Conservation (phyloP, 2,329 filamentous ascomycete genomes). For the Sporothrix euskadiensis region DNA sequence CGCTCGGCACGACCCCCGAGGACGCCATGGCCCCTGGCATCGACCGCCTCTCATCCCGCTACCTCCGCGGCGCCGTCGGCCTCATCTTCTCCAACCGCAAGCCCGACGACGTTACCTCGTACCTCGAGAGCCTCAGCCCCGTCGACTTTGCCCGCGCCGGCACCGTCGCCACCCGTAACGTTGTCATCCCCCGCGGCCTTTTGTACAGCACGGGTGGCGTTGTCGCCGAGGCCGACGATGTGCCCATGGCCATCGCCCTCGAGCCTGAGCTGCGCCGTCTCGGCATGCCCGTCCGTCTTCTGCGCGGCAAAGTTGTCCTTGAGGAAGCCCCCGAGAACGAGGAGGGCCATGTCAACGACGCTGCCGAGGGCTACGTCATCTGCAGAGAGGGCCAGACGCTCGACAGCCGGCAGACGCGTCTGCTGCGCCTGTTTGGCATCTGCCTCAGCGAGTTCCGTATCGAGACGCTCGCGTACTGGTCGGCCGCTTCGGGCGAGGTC, state of each 20-base stretch:
- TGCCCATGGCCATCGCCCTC: slow-evolving; percentile 81
- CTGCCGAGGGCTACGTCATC: slow-evolving; percentile 64
- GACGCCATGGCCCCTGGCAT: slow-evolving; percentile 81
- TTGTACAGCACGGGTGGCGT: slow-evolving; percentile 81
- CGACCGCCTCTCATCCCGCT: slow-evolving; percentile 60
- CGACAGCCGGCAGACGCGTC: slow-evolving; percentile 86
- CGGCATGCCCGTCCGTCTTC: slow-evolving; percentile 84
- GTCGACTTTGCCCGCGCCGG: slow-evolving; percentile 92
- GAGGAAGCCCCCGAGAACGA: slow-evolving; percentile 48
- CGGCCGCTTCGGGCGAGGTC: slow-evolving; percentile 57
- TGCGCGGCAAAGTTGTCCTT: slow-evolving; percentile 83
- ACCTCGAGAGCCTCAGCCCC: slow-evolving; percentile 71
- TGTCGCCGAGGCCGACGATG: slow-evolving; percentile 75
- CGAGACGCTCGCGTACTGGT: slow-evolving; percentile 73
- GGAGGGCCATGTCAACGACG: slow-evolving; percentile 49
- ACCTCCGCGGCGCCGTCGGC: slow-evolving; percentile 76
- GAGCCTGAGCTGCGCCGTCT: slow-evolving; percentile 89
- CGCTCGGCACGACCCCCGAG: slow-evolving; percentile 75
- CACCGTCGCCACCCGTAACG: slow-evolving; percentile 68
- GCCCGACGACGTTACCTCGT: slow-evolving; percentile 62
- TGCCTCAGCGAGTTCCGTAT: slow-evolving; percentile 90
- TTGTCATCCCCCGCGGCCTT: slow-evolving; percentile 79
- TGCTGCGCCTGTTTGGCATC: slow-evolving; percentile 91
- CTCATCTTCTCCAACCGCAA: slow-evolving; percentile 84
- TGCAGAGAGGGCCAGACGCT: slow-evolving; percentile 83